A percentile compares a stretch with the other conserved stretches of the same genome.
Conservation (phyloP, 2,329 filamentous ascomycete species). For the Mycosphaerelloides madeirae region DNA sequence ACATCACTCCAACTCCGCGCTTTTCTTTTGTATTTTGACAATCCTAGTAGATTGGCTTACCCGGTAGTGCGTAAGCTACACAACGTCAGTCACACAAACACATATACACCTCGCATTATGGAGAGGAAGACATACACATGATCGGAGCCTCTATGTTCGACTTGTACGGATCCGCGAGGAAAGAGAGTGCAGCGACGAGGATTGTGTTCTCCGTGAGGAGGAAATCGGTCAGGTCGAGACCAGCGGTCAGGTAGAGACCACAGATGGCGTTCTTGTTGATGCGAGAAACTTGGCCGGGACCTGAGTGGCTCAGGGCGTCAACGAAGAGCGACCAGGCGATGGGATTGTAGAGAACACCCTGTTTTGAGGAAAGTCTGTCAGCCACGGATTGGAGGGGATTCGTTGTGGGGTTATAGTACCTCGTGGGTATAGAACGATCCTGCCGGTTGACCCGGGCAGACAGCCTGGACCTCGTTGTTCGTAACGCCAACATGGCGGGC, state of each 20-base stretch:
- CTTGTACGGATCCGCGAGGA: conserved; percentile 34
- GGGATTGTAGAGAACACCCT: conserved; percentile 46
- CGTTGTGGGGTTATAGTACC: no score
- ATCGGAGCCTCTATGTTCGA: conserved; percentile 39
- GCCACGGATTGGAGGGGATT: no score
- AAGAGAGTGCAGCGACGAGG: conserved; percentile 35
- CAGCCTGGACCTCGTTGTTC: conserved; percentile 46
- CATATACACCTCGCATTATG: not conserved
- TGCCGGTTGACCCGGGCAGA: conserved; percentile 38
- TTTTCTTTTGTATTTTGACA: no score
- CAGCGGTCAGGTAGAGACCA: conserved; percentile 33
- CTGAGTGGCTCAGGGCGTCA: conserved; percentile 47
- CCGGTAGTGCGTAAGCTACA: not conserved
- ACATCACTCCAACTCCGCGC: no score
- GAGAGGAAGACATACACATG: conserved; percentile 22
- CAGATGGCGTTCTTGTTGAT: conserved; percentile 42
- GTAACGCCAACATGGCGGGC: conserved; percentile 44
- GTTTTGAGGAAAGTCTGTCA: no score
- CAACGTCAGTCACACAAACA: not conserved
- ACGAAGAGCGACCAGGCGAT: conserved; percentile 42
- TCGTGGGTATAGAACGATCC: conserved; percentile 50
- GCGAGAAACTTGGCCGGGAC: conserved; percentile 39
- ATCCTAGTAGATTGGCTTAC: no score
- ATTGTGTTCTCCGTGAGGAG: conserved; percentile 43
- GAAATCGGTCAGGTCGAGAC: conserved; percentile 42